Conservation (phyloP, 805 yeast species). For the Metschnikowia henanensis region DNA sequence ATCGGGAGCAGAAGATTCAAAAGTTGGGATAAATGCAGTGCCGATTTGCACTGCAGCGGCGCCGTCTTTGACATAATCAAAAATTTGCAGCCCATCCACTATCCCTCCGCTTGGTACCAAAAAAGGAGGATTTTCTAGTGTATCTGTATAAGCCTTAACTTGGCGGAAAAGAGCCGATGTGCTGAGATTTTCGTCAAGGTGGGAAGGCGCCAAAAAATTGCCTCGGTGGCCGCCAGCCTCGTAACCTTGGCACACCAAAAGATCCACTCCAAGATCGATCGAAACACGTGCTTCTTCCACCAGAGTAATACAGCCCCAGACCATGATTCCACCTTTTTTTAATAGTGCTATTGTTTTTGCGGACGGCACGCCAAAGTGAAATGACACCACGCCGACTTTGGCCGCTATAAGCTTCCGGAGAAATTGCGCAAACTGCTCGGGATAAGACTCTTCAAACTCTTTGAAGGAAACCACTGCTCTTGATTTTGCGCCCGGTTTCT, state of each 20-base stretch:
- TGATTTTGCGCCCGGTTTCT: conserved; percentile 9
- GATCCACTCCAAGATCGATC: conserved; percentile 41
- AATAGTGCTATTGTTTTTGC: conserved; percentile 29
- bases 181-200: conserved; percentile 33
- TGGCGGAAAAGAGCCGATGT: conserved; percentile 32
- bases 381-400: conserved; percentile 48
- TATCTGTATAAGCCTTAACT: conserved; percentile 13
- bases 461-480: conserved; percentile 30
- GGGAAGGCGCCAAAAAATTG: conserved; percentile 31
- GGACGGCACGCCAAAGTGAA: conserved; percentile 53
- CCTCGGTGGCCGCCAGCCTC: conserved; percentile 73
- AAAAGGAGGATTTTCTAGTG: conserved; percentile 21
- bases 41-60: conserved; percentile 60
- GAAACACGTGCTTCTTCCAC: conserved; percentile 40
- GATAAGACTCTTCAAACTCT: conserved; percentile 26
- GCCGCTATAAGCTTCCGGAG: conserved; percentile 17
- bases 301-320: conserved; percentile 50
- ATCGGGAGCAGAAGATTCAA: conserved; percentile 27
- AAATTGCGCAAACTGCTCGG: conserved; percentile 18
- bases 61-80: conserved; percentile 36
- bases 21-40: conserved; percentile 45
- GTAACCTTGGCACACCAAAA: conserved; percentile 53
- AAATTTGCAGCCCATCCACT: conserved; percentile 29
- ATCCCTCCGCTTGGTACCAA: conserved; percentile 59
- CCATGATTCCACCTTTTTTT: conserved; percentile 37